These are phyloP conservation scores for Cyberlindnera sargentensis DNA, from an alignment of 805 yeast species.

Conservation along the genomic window DNA sequence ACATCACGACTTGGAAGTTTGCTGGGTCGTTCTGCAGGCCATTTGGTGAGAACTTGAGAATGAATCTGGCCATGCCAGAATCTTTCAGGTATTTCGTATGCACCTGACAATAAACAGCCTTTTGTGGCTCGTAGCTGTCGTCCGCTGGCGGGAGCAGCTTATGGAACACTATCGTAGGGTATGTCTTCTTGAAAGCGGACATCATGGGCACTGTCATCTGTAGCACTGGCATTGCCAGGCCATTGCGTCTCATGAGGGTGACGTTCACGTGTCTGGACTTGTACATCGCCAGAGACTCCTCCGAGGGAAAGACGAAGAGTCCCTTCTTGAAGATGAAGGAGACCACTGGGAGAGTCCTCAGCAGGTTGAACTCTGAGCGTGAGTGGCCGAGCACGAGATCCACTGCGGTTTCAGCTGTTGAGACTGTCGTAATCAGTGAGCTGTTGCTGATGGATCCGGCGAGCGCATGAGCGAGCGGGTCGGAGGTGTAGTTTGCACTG, in stretches of 20 bases:
- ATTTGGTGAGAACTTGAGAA: conserved; percentile 24
- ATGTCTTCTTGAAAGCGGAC: conserved; percentile 23
- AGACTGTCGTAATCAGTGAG: conserved; percentile 3
- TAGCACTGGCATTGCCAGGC: conserved; percentile 29
- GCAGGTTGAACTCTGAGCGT: conserved; percentile 17
- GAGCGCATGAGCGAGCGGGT: neutral
- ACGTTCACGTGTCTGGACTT: conserved; percentile 24
- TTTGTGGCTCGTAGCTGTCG: conserved; percentile 10
- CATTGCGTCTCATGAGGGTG: conserved; percentile 14
- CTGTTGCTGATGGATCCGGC: neutral
- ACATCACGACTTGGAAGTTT: conserved; percentile 23
- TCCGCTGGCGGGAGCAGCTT: conserved; percentile 16
- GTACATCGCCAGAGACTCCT: conserved; percentile 23
- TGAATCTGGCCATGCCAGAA: conserved; percentile 23
- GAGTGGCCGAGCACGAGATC: conserved; percentile 19
- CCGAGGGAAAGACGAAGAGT: conserved; percentile 31
- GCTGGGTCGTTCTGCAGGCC: conserved; percentile 11
- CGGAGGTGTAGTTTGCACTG: neutral
- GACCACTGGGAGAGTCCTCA: conserved; percentile 27
- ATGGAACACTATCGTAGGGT: conserved; percentile 26
- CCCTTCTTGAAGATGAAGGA: conserved; percentile 31
- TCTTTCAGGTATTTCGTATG: conserved; percentile 17
- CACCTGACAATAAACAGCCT: conserved; percentile 28
- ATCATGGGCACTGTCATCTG: conserved; percentile 27
- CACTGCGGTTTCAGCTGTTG: conserved; percentile 16